A percentile compares a stretch with the other conserved stretches of the same genome.
Evolutionary conservation across 169 alveolate genomes (phyloP).

Genomic region (Eimeria brunetti): DNA sequence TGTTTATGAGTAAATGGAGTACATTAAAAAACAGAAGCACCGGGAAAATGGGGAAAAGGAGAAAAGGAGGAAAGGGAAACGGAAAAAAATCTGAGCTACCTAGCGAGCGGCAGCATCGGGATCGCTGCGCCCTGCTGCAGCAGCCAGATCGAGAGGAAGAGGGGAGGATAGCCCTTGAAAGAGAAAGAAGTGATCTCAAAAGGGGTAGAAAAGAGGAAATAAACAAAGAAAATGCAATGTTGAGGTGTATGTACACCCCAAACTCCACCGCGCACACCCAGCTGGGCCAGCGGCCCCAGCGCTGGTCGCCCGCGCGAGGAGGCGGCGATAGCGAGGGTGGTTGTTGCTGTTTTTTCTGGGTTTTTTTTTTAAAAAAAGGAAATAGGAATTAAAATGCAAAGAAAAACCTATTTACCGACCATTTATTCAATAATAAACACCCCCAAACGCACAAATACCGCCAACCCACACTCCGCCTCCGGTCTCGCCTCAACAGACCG

Average conservation of each 20-base stretch:
- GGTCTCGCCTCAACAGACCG: conserved; percentile 15
- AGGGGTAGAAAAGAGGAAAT: neutral
- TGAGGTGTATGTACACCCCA: neutral
- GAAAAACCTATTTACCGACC: neutral
- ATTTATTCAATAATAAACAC: neutral
- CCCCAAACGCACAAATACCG: neutral
- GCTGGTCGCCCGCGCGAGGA: conserved; percentile 28
- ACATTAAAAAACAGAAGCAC: neutral
- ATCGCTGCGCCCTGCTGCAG: neutral
- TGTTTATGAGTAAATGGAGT: neutral
- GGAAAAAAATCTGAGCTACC: neutral
- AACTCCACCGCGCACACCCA: neutral
- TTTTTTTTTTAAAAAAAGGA: too few species aligned
- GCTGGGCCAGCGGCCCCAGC: conserved; percentile 7
- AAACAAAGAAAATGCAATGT: neutral
- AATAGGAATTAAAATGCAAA: neutral
- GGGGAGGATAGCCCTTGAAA: neutral
- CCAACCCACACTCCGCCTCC: neutral
- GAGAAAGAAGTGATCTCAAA: neutral
- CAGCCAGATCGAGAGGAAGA: neutral
- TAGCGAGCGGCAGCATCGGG: conserved; percentile 36
- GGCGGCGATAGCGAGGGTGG: neutral
- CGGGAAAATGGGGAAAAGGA: neutral
- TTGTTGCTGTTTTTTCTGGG: neutral
- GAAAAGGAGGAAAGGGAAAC: neutral